phyloP scores from a whole-genome alignment of 495 filamentous ascomycete species.

The Hyaloscypha variabilis region DNA sequence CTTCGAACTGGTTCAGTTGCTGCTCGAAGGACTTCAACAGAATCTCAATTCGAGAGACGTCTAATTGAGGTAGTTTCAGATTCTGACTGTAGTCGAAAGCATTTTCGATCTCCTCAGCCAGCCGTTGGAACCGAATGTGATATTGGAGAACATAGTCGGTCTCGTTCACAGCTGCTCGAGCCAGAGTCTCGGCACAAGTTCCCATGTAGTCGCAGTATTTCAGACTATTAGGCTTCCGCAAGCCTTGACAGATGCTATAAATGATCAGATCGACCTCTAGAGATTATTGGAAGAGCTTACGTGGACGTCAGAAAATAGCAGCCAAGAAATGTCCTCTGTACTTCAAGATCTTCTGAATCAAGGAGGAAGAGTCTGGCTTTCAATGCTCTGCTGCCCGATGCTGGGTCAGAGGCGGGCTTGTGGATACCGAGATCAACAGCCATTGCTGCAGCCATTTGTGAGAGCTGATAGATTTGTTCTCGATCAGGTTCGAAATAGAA shows the following conservation, averaged over 20 bases:
- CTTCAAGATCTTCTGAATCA: conserved; percentile 28
- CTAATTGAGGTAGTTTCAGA: conserved; percentile 1
- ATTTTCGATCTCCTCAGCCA: conserved; percentile 27
- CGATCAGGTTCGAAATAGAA: conserved; percentile 27
- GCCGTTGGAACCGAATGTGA: conserved; percentile 19
- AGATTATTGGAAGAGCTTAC: conserved; percentile 22
- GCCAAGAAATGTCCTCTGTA: conserved; percentile 33
- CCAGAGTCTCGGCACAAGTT: conserved; percentile 15
- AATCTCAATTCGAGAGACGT: conserved; percentile 22
- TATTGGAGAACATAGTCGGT: conserved; percentile 26
- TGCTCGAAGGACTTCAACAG: conserved; percentile 19
- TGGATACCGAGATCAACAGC: conserved; percentile 30
- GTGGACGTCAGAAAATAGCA: conserved; percentile 35
- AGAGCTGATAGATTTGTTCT: conserved; percentile 33
- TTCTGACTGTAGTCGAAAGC: conserved; percentile 21
- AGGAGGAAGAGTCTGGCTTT: background rate
- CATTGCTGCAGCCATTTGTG: conserved; percentile 30
- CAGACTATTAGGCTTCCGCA: conserved; percentile 26
- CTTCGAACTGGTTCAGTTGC: conserved; percentile 19
- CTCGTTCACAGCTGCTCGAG: conserved; percentile 3
- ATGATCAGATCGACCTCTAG: background rate
- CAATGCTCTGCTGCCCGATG: background rate
- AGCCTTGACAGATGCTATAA: conserved; percentile 14
- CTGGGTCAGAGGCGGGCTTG: conserved; percentile 4
- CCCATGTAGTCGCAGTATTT: conserved; percentile 21